Base-by-base conservation (phyloP, 495 filamentous ascomycete genomes). In the Aspergillus biplanus region DNA sequence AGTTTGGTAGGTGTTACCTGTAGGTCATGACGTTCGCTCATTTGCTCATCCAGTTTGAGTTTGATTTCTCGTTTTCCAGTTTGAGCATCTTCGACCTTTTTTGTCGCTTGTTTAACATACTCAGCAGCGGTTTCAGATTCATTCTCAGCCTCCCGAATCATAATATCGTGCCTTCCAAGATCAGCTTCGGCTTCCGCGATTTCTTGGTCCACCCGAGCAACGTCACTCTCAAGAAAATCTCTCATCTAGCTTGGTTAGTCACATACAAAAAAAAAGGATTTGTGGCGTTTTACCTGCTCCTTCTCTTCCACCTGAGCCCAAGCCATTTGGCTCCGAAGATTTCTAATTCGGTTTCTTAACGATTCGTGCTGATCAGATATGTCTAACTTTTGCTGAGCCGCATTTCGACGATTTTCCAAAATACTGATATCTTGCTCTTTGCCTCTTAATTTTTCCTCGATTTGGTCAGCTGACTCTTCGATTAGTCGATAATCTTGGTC, bases 401-500 rank as follows among this genome's bases (percentile, higher is more conserved):
- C 75, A 61, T 81, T 73, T 53, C 77, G 78, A 32, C 74, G 75
- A 15, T 74, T 74, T 62, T 83, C 69, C 33, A 87, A 69, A 5
- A 74, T 66, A 7, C 73, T 67, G 15, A 88, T 72, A 67, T 89
- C 85, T 27, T 83, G 77, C 18, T 75, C 58, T 46, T 76, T 76
- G 33, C 66, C 76, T 33, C 71, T 66, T 0, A 89, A 71, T 58
- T 88, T 89, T 54, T 78, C 80, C 50, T 89, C 83, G n/a, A 90
- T 86, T 9, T 83, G 84, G 58, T 96, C 90, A 31, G 90, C 79
- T 2, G 78, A 84, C 59, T 91, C 84, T 58, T 85, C 86, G 18
- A 98, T 85, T 42, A 96, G 73, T 49, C 86, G 82, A 73, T 99
- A 99, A 69, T 98, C 96, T 63, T 92, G 87, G 71, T 97, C 92